Conservation (phyloP, 2,329 filamentous ascomycete species). For the Cercospora zeae-maydis region DNA sequence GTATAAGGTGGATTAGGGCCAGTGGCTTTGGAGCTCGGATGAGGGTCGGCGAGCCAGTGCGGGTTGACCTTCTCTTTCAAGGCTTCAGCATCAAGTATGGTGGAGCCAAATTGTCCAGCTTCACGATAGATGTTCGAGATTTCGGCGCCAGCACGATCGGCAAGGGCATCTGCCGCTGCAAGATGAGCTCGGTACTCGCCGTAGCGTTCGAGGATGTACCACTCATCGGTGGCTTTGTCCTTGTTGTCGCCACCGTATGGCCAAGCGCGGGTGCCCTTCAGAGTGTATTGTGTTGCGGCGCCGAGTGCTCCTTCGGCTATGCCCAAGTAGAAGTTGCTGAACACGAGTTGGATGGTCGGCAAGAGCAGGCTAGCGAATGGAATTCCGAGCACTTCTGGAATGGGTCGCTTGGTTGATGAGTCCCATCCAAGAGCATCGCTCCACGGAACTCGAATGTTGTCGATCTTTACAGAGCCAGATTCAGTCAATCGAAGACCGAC, state of each 20-base stretch:
- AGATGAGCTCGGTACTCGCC: slow-evolving; percentile 62
- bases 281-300: slow-evolving; percentile 56
- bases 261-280: slow-evolving; percentile 58
- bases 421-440: slow-evolving; percentile 61
- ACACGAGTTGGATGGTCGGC: slow-evolving; percentile 63
- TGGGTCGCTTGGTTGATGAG: slow-evolving; percentile 48
- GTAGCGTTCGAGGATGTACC: slow-evolving; percentile 63
- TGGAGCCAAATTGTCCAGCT: slow-evolving; percentile 31
- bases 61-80: slow-evolving; percentile 22
- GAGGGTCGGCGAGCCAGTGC: slow-evolving; percentile 20
- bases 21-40: slow-evolving; percentile 10
- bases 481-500: slow-evolving; percentile 62
- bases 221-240: slow-evolving; percentile 57
- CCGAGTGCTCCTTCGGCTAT: slow-evolving; percentile 59
- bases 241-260: slow-evolving; percentile 63
- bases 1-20: slow-evolving; percentile 23
- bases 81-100: slow-evolving; percentile 15
- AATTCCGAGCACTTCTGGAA: slow-evolving; percentile 50
- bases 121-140: slow-evolving; percentile 48
- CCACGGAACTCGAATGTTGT: slow-evolving; percentile 57
- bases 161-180: slow-evolving; percentile 56
- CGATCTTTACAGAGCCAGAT: slow-evolving; percentile 60
- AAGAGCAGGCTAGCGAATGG: slow-evolving; percentile 58
- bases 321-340: slow-evolving; percentile 63
- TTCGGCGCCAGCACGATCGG: slow-evolving; percentile 54